A percentile compares a stretch with the other conserved stretches of the same genome.
phyloP scores from a whole-genome alignment of 495 filamentous ascomycete species.

The Chaetomium tenue region DNA sequence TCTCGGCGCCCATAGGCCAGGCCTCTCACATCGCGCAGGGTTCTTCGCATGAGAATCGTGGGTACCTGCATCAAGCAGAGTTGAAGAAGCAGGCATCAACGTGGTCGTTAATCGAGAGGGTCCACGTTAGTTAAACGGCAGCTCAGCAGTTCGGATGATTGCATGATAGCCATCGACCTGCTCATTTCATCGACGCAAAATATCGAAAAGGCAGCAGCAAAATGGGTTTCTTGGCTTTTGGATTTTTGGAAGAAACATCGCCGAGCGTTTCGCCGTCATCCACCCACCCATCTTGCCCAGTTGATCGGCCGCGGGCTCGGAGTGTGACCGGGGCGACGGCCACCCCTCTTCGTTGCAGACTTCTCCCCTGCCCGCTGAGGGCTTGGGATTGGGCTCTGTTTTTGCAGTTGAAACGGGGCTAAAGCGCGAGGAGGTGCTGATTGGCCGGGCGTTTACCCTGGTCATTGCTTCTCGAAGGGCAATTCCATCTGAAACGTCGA shows the following conservation, averaged over 20 bases:
- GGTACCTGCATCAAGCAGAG: slow-evolving; percentile 15
- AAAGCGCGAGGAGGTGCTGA: slow-evolving; percentile 15
- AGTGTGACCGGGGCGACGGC: not conserved
- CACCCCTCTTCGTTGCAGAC: slow-evolving; percentile 7
- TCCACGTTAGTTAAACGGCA: slow-evolving; percentile 13
- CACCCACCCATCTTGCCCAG: not conserved
- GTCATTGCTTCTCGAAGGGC: slow-evolving; percentile 30
- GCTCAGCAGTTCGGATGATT: slow-evolving; percentile 4
- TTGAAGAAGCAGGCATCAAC: slow-evolving; percentile 12
- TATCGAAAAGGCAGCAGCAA: not conserved
- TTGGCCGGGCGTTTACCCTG: slow-evolving; percentile 29
- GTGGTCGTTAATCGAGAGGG: slow-evolving; percentile 12
- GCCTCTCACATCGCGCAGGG: not conserved
- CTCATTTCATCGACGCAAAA: not conserved
- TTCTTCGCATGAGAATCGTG: slow-evolving; percentile 7
- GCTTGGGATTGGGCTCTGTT: slow-evolving; percentile 28
- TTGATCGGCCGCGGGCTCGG: slow-evolving; percentile 9
- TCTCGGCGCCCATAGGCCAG: slow-evolving; percentile 3
- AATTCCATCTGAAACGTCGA: slow-evolving; percentile 20
- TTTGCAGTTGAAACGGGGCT: slow-evolving; percentile 39
- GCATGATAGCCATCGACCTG: not conserved
- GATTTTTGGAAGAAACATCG: not conserved
- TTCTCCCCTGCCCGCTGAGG: slow-evolving; percentile 20
- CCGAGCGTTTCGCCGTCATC: not conserved
- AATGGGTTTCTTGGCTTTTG: not conserved